These are phyloP conservation scores for Capronia coronata DNA, from an alignment of 2,329 filamentous ascomycete genomes.

Conservation along the genomic window DNA sequence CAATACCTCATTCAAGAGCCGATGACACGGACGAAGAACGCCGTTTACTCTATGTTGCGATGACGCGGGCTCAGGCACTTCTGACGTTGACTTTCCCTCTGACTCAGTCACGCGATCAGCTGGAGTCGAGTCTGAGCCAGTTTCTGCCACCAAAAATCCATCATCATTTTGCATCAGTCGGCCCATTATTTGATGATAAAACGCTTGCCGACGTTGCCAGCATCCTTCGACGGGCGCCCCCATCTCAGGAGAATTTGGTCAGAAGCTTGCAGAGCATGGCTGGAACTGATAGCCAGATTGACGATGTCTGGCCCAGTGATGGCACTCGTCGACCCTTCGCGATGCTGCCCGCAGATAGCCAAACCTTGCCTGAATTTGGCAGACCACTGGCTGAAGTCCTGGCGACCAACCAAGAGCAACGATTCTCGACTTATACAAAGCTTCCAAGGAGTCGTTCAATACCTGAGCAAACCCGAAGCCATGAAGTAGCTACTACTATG, in stretches of 20 bases:
- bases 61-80: conserved; percentile 84
- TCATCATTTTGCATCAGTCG: conserved; percentile 52
- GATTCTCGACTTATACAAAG: not conserved
- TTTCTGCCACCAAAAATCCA: conserved; percentile 59
- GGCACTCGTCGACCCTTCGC: conserved; percentile 43
- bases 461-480: conserved; percentile 35
- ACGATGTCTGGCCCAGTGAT: conserved; percentile 62
- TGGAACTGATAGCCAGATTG: conserved; percentile 49
- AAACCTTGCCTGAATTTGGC: conserved; percentile 9
- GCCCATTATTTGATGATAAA: conserved; percentile 61
- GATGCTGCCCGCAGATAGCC: conserved; percentile 28
- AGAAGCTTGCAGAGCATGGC: conserved; percentile 41
- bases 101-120: conserved; percentile 55
- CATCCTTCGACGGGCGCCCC: conserved; percentile 61
- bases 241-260: conserved; percentile 51
- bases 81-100: conserved; percentile 78
- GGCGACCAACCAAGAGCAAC: conserved; percentile 3
- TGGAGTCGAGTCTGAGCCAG: conserved; percentile 60
- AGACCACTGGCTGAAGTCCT: conserved; percentile 16
- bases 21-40: conserved; percentile 86
- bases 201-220: conserved; percentile 61
- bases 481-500: conserved; percentile 56
- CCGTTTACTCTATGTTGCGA: conserved; percentile 85
- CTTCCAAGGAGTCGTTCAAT: not conserved
- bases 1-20: conserved; percentile 78